Percentiles rank a stretch among this genome's conserved stretches.
phyloP scores from a whole-genome alignment of 768 basidiomycete genomes.

The Russula sp. region DNA sequence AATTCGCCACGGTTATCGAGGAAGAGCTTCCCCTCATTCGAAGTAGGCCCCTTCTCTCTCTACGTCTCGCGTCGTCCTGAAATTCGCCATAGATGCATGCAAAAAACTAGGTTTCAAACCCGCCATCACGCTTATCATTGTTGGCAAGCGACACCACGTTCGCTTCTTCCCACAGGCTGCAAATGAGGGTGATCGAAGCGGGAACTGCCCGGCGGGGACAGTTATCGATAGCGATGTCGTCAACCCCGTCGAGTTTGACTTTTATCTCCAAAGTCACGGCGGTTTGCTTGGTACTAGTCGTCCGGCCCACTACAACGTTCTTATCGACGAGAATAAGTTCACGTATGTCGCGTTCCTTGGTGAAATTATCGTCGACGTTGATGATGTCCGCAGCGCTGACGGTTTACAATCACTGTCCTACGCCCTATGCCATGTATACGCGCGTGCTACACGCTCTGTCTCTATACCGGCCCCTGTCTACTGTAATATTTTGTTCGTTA shows the following conservation, averaged over 20 bases:
- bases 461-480: constrained; percentile 82
- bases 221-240: constrained; percentile 67
- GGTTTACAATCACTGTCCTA: constrained; percentile 66
- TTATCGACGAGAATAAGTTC: constrained; percentile 54
- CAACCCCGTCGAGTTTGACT: constrained; percentile 71
- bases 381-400: constrained; percentile 43
- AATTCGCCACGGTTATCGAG: constrained; percentile 45
- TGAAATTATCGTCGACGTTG: not conserved
- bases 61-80: not conserved
- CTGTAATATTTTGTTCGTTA: constrained; percentile 41
- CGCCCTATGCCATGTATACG: constrained; percentile 75
- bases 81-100: constrained; percentile 53
- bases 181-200: constrained; percentile 53
- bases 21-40: constrained; percentile 54
- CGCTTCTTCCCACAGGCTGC: constrained; percentile 49
- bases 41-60: constrained; percentile 35
- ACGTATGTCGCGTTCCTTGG: constrained; percentile 35
- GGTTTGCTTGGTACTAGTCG: constrained; percentile 73
- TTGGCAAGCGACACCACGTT: constrained; percentile 72
- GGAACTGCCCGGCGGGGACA: constrained; percentile 73
- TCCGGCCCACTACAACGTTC: constrained; percentile 53
- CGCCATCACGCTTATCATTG: constrained; percentile 70
- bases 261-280: constrained; percentile 71
- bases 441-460: constrained; percentile 72
- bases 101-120: constrained; percentile 48